Percentiles rank a stretch among this genome's conserved stretches.
These are phyloP conservation scores for Cyclocybe cylindracea DNA, from an alignment of 768 basidiomycete genomes.

Conservation along the genomic window DNA sequence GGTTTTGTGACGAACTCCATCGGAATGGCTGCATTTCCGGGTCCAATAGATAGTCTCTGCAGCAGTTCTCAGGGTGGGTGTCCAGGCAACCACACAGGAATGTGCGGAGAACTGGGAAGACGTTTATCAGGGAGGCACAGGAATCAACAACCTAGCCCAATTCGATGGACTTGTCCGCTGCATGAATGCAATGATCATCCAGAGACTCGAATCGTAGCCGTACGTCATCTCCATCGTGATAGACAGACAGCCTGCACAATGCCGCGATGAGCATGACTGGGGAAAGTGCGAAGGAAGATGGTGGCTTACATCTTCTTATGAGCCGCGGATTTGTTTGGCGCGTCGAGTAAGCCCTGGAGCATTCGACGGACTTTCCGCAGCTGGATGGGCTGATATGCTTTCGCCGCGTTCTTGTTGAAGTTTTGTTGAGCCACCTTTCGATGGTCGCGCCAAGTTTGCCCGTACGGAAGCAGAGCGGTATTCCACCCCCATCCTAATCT, in stretches of 20 bases:
- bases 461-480: slow-evolving; percentile 23
- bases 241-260: slow-evolving; percentile 12
- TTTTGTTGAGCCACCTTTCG: slow-evolving; percentile 24
- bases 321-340: slow-evolving; percentile 9
- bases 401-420: slow-evolving; percentile 16
- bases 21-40: slow-evolving; percentile 5
- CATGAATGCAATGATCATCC: slow-evolving; percentile 12
- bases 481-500: slow-evolving; percentile 26
- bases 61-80: slow-evolving; percentile 1
- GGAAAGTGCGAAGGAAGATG: neutral
- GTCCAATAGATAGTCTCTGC: neutral
- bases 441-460: slow-evolving; percentile 20
- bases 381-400: slow-evolving; percentile 12
- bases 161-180: slow-evolving; percentile 7
- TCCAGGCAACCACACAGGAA: slow-evolving; percentile 18
- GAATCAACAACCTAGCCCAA: neutral
- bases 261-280: neutral
- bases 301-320: slow-evolving; percentile 10
- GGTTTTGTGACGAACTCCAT: slow-evolving; percentile 9
- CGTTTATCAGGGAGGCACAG: slow-evolving; percentile 9
- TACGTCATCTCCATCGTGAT: slow-evolving; percentile 17
- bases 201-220: slow-evolving; percentile 15
- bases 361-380: slow-evolving; percentile 9
- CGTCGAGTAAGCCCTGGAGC: slow-evolving; percentile 10
- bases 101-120: slow-evolving; percentile 12